Conservation (phyloP, 192 early-diverging fungal species). For the Glomus cerebriforme region DNA sequence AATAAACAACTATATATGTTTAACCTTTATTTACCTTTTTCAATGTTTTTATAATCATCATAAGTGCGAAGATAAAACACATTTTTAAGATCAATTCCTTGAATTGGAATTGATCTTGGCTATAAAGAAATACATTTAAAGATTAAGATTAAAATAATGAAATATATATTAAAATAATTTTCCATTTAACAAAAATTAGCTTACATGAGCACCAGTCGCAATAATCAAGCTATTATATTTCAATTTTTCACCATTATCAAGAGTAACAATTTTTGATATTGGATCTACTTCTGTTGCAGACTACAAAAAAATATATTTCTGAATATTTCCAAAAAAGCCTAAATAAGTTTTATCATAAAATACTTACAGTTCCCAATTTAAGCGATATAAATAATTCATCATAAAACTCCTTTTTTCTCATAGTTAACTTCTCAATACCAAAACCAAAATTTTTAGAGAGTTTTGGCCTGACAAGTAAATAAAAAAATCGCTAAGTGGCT, state of each 20-base stretch:
- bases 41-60: constrained; percentile 45
- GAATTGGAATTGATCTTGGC: constrained; percentile 51
- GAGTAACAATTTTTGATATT: constrained; percentile 41
- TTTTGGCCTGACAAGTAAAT: constrained; percentile 45
- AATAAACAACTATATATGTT: background rate
- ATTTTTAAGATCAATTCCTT: constrained; percentile 50
- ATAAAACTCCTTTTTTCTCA: constrained; percentile 49
- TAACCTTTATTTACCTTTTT: constrained; percentile 29
- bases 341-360: background rate
- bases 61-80: constrained; percentile 50
- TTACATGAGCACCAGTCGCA: constrained; percentile 58
- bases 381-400: constrained; percentile 48
- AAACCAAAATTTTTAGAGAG: constrained; percentile 53
- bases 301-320: constrained; percentile 5
- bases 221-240: constrained; percentile 51
- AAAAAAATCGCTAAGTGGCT: background rate
- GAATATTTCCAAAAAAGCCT: no score
- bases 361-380: constrained; percentile 44
- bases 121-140: background rate
- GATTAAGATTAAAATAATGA: background rate
- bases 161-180: background rate
- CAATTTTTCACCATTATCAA: constrained; percentile 38
- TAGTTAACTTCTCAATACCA: constrained; percentile 38
- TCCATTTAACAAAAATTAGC: background rate
- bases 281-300: constrained; percentile 44